phyloP scores from a whole-genome alignment of 2,329 filamentous ascomycete species.

The Setomelanomma holmii region DNA sequence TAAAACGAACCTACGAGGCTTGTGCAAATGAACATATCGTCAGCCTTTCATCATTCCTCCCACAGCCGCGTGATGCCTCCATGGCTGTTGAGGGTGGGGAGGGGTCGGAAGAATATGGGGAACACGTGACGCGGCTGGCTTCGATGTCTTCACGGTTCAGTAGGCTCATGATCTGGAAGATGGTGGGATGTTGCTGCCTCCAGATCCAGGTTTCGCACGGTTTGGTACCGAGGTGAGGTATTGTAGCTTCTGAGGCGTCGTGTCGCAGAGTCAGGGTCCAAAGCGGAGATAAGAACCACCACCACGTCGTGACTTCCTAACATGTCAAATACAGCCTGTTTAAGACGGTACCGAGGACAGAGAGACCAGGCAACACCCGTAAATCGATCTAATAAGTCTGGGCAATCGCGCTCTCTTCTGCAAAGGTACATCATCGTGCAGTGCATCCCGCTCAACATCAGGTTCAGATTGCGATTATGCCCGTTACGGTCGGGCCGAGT shows the following conservation, averaged over 20 bases:
- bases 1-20: too few relatives aligned
- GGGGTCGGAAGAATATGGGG: too few relatives aligned
- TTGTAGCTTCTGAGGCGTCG: neutral
- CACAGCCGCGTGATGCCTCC: too few relatives aligned
- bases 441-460: slow-evolving; percentile 2
- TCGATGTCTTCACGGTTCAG: too few relatives aligned
- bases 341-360: too few relatives aligned
- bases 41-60: too few relatives aligned
- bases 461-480: slow-evolving; percentile 3
- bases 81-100: too few relatives aligned
- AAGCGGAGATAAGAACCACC: neutral
- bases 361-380: neutral
- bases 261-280: neutral
- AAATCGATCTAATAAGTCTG: neutral
- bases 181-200: too few relatives aligned
- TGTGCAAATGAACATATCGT: too few relatives aligned
- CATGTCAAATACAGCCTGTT: neutral
- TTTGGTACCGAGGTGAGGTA: neutral
- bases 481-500: slow-evolving; percentile 13
- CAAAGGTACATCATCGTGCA: slow-evolving; percentile 17
- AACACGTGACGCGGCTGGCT: too few relatives aligned
- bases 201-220: too few relatives aligned
- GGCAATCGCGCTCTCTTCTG: neutral
- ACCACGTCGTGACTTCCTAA: neutral
- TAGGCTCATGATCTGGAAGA: too few relatives aligned